Evolutionary conservation across 2,329 filamentous ascomycete genomes (phyloP).

Genomic region (Chalaropsis thielavioides): DNA sequence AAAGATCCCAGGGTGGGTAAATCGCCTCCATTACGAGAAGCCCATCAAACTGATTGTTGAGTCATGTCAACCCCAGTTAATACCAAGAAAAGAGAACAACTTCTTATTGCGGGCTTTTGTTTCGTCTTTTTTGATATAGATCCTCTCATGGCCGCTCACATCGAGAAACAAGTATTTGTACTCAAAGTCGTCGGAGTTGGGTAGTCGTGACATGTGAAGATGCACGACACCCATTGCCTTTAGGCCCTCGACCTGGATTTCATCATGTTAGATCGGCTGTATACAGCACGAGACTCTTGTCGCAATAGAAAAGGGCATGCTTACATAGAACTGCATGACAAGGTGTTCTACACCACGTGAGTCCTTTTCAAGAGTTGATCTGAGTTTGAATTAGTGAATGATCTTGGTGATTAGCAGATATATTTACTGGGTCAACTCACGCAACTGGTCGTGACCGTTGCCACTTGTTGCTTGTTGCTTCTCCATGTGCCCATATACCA

Average conservation of each 20-base stretch:
- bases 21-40: background rate
- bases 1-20: too few species aligned
- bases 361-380: conserved; percentile 17
- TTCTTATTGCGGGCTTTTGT: conserved; percentile 24
- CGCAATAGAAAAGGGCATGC: conserved; percentile 21
- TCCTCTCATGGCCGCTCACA: conserved; percentile 52
- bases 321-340: conserved; percentile 69
- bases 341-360: conserved; percentile 43
- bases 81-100: conserved; percentile 44
- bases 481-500: conserved; percentile 68
- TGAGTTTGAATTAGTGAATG: background rate
- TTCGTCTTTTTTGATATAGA: conserved; percentile 50
- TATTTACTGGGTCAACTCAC: conserved; percentile 26
- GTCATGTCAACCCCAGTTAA: conserved; percentile 37
- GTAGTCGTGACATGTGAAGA: conserved; percentile 60
- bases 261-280: conserved; percentile 15
- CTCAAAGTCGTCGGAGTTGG: conserved; percentile 51
- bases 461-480: conserved; percentile 71
- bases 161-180: conserved; percentile 74
- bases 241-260: conserved; percentile 56
- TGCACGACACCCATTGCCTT: conserved; percentile 57
- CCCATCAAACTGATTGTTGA: background rate
- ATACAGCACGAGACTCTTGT: background rate
- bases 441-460: conserved; percentile 48
- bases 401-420: background rate